Base-by-base conservation (phyloP, 106 monocot genomes). In the Narthecium ossifragum region DNA sequence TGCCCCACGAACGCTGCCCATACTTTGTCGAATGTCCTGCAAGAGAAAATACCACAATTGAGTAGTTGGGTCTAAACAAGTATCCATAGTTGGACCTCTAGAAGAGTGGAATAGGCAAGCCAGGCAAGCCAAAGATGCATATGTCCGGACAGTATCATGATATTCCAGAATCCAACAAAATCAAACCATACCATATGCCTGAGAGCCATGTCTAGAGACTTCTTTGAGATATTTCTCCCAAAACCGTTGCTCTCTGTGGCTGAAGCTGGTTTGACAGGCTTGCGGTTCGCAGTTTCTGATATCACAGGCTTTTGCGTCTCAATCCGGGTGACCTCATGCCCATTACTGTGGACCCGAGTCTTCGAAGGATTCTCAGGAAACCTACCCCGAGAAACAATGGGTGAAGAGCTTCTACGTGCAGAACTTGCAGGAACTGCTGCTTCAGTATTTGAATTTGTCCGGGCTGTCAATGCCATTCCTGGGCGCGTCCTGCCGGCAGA, bases 121-220 rank as follows among this genome's bases (percentile, higher is more conserved):
- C n/a, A n/a, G n/a, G n/a, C n/a, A n/a, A n/a, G n/a, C n/a, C n/a
- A n/a, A n/a, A n/a, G n/a, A n/a, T n/a, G n/a, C n/a, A n/a, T n/a
- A n/a, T n/a, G n/a, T n/a, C n/a, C n/a, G n/a, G n/a, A n/a, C n/a
- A n/a, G n/a, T n/a, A n/a, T n/a, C n/a, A n/a, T n/a, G n/a, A n/a
- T n/a, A n/a, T n/a, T n/a, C n/a, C n/a, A n/a, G n/a, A n/a, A n/a
- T n/a, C n/a, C n/a, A n/a, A n/a, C n/a, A n/a, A 57, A 51, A 67
- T 20, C 31, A 56, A 3, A 60, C 21, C 52, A 31, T 98, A 92
- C 98, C 98, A 99, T 91, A 67, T 99, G 91, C 69, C 69, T 72
- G 21, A 91, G 73, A 31, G 98, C 98, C 91, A 99, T 85, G 73
- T 99, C 98, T 34, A 92, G 71, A 2, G 98, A 99, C 50, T 78